Conservation (phyloP, 768 basidiomycete genomes). For the Chlorophyllum brunneum region DNA sequence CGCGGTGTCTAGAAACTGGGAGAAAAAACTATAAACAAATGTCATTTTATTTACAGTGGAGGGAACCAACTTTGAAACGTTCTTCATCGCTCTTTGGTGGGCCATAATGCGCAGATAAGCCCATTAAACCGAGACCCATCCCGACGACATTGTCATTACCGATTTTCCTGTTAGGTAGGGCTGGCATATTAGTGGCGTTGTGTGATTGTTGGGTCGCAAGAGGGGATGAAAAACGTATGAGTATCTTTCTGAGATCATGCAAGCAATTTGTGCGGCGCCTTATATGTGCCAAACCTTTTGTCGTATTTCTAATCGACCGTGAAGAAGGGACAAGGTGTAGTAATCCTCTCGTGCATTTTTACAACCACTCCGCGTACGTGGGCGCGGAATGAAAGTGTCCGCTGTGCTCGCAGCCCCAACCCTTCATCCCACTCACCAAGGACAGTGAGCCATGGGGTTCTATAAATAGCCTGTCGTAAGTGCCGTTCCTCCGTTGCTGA, state of each 20-base stretch:
- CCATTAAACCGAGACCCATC: slow-evolving; percentile 60
- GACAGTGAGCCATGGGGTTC: too few species aligned
- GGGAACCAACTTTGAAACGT: slow-evolving; percentile 46
- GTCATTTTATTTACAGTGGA: background rate
- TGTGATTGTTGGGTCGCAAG: background rate
- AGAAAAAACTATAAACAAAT: background rate
- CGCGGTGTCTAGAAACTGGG: slow-evolving; percentile 38
- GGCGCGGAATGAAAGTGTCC: too few species aligned
- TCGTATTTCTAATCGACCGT: background rate
- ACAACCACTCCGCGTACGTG: too few species aligned
- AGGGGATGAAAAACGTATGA: background rate
- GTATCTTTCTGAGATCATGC: too few species aligned
- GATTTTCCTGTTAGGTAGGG: slow-evolving; percentile 31
- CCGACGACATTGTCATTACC: slow-evolving; percentile 43
- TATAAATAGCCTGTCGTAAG: too few species aligned
- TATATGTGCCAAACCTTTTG: background rate
- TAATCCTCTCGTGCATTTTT: too few species aligned
- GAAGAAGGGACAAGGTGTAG: too few species aligned
- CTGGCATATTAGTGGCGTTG: background rate
- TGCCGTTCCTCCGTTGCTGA: too few species aligned
- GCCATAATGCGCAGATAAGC: slow-evolving; percentile 47
- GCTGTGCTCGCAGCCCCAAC: too few species aligned
- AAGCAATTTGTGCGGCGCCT: too few species aligned
- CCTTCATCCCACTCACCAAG: too few species aligned
- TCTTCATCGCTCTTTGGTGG: slow-evolving; percentile 45